Conservation (phyloP, 2,329 filamentous ascomycete species). For the Clonostachys solani region DNA sequence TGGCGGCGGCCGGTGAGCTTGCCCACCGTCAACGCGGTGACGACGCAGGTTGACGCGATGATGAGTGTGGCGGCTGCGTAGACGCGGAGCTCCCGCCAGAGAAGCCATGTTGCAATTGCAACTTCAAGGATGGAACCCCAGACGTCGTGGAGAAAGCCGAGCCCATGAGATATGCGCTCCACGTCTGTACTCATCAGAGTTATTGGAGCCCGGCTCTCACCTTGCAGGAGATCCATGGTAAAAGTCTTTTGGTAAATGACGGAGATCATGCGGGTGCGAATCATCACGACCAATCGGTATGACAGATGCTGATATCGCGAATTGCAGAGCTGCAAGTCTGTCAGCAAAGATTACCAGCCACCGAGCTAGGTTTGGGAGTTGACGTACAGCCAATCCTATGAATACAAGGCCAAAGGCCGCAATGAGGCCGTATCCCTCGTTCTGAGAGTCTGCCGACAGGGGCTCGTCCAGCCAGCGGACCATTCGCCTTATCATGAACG, state of each 20-base stretch:
- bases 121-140: conserved; percentile 16
- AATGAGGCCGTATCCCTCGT: conserved; percentile 9
- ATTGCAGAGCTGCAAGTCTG: too few relatives aligned
- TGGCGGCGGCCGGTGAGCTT: conserved; percentile 4
- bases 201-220: conserved; percentile 9
- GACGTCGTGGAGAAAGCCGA: conserved; percentile 12
- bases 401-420: conserved; percentile 17
- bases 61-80: conserved; percentile 12
- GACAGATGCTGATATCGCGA: conserved; percentile 8
- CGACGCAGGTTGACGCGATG: conserved; percentile 14
- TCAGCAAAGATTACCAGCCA: too few relatives aligned
- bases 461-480: conserved; percentile 10
- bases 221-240: conserved; percentile 4
- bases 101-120: conserved; percentile 15
- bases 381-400: conserved; percentile 14
- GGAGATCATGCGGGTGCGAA: conserved; percentile 16
- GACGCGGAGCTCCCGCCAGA: conserved; percentile 29
- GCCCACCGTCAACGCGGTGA: conserved; percentile 3
- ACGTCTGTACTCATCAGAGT: conserved; percentile 18
- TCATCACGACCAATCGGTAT: conserved; percentile 13
- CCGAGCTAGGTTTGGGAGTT: too few relatives aligned
- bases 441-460: conserved; percentile 6
- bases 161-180: conserved; percentile 12
- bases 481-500: conserved; percentile 14
- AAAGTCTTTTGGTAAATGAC: conserved; percentile 17